Base-by-base conservation (phyloP, 1,284 basidiomycete species). In the Microbotryum silenes-acaulis region DNA sequence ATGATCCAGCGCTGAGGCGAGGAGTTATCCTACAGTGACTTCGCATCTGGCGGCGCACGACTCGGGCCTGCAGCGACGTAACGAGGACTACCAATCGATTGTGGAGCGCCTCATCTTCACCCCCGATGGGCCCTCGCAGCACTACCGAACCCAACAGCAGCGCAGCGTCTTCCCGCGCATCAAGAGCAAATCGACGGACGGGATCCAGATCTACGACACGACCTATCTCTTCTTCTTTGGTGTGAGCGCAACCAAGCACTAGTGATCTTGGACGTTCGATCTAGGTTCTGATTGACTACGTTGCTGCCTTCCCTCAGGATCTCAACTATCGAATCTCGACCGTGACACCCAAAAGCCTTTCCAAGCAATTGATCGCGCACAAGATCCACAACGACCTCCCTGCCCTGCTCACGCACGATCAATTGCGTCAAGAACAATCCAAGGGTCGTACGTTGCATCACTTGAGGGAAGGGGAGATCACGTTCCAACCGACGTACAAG, bases 41-140 rank as follows among this genome's bases (percentile, higher is more conserved):
- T 88, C 91, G 14, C 93, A 98, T 78, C 81, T 98, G 54, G 77
- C 91, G 4, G 88, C 94, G 5, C 88, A 93, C 74, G 85, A 86
- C 57, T 78, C 83, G 56, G 85, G 88, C 61, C 79, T 94, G 48
- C 74, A 79, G 20, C 75, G 78, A n/a, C 82, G 94, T 20, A 83
- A 96, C 67, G 78, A 79, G 6, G 89, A 97, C 77, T 97, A 87
- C 76, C 77, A 84, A 53, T 73, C 75, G 64, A 91, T 98, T 54
- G 87, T 92, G 48, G 79, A 84, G 53, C 83, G 86, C 1, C 81
- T 98, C 52, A 80, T 93, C 53, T 97, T 98, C 48, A 59, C 63
- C 8, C 50, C 46, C 2, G 37, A 57, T 18, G 71, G 69, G 9
- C 16, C 69, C 68, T 56, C 62, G 62, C 25, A 59, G 72, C 77